Base-by-base conservation (phyloP, 2,329 filamentous ascomycete genomes). In the Xylariales sp. region DNA sequence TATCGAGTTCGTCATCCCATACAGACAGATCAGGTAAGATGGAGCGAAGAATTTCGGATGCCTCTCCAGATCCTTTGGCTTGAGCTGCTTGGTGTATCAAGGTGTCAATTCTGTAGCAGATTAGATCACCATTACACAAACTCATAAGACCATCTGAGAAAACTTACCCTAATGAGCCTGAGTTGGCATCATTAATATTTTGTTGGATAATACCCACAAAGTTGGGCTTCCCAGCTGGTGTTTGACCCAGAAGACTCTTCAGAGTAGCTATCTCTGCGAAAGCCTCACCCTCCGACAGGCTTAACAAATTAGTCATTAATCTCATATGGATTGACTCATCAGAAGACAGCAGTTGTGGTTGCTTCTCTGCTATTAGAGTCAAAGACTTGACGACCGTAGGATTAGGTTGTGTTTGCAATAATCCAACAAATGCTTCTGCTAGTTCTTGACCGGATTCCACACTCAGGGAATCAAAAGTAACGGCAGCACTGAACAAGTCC, bases 1-100 rank as follows among this genome's bases (percentile, higher is more conserved):
- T 64, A 0, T 57, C 53, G 3, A 95, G 60, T 12, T 85, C 75
- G 12, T 68, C 49, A 49, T 74, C 69, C 89, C 90, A 96, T 8
- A 76, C 62, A 3, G 72, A 63, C 0, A 68, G 62, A 47, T 73
- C 73, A 0, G 88, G 88, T 25, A 93, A 66, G 5, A 91, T 59
- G 10, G 34, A 29, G 19, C 38, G 30, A 4, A 53, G 28, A 42
- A 67, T 59, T 2, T 56, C 43, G 1, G 57, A 48, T 2, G 58
- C 51, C 1, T 50, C 43, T 1, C 62, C 62, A 2, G 56, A 53
- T 13, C 59, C 53, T 5, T 8, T n/a, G 23, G n/a, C 8, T 8
- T 8, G 8, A 8, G 23, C 23, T 1, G 69, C 69, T 49, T 75
- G 75, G 13, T 69, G 61, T 1, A 74, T 64, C 29, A 82, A 53